Evolutionary conservation across 2,329 filamentous ascomycete species (phyloP), one percentile per base, ranked within the genome.

Genomic region (Blastomyces gilchristii): DNA sequence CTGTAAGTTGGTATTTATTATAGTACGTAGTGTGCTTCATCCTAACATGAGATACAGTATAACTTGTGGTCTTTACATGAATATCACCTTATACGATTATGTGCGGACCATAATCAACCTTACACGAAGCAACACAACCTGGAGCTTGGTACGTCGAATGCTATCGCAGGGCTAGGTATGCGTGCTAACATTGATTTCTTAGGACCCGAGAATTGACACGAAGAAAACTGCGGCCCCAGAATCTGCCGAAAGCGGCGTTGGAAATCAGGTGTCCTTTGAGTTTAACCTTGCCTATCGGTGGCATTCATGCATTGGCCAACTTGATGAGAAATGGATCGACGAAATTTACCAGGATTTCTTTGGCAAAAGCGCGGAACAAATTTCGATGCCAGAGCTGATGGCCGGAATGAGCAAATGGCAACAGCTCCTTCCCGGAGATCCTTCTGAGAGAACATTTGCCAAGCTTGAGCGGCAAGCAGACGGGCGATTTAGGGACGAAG

Each of bases 271-370:
- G 52, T 77, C 76, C 3, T 76, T 77, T 39, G 81, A 83, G 66
- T 83, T 83, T 70, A 82, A 83, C 65, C 70, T 83, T 37, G 73
- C 82, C 9, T 83, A 83, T 66, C 76, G 81, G 1, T 68, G 67
- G 62, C 88, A 91, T 75, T 88, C 87, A 3, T 86, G 85, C 67
- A 86, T 91, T 67, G 79, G 79, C 4, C 81, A 83, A 60, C 84
- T 83, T 66, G 89, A 92, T 69, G 88, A 90, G 67, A 79, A 83
- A 64, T 91, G 88, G 87, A 85, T 89, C 18, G 80, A 88, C 66
- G 80, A 85, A 4, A 82, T 86, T 66, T 87, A 86, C 69, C 71
- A 73, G 0, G 72, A 65, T 11, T 25, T 66, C 18, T 67, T 69
- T 22, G 65, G 65, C 3, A 69, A 69, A 60, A 18, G 58, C 5